Conservation (phyloP, 23 red algal species). For the Gracilaria domingensis region DNA sequence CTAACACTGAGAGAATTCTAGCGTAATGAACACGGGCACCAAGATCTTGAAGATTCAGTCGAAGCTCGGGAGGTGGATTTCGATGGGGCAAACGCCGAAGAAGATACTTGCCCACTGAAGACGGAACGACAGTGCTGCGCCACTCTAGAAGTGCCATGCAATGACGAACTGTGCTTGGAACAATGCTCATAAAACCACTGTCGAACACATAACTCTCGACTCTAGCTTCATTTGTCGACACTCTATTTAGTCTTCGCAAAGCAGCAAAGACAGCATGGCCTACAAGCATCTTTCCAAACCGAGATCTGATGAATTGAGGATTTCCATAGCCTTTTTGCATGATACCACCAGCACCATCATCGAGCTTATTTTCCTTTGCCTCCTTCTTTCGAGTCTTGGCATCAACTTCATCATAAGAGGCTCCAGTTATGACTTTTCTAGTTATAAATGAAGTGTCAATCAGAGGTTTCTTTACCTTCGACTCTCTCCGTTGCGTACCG, state of each 20-base stretch:
- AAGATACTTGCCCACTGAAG: slow-evolving; percentile 64
- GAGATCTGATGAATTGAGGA: slow-evolving; percentile 55
- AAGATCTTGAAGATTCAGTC: slow-evolving; percentile 70
- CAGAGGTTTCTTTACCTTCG: slow-evolving; percentile 28
- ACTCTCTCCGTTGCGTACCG: slow-evolving; percentile 41
- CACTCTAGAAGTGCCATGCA: slow-evolving; percentile 75
- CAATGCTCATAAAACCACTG: slow-evolving; percentile 67
- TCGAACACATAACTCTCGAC: slow-evolving; percentile 77
- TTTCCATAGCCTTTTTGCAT: slow-evolving; percentile 45
- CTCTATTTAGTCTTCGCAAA: slow-evolving; percentile 65
- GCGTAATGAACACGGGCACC: slow-evolving; percentile 84
- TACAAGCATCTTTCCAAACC: slow-evolving; percentile 81
- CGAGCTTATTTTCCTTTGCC: slow-evolving; percentile 28
- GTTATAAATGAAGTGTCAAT: slow-evolving; percentile 40
- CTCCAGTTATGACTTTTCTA: slow-evolving; percentile 42
- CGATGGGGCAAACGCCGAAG: slow-evolving; percentile 73
- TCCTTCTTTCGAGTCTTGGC: slow-evolving; percentile 27
- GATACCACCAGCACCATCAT: slow-evolving; percentile 81
- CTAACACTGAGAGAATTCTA: slow-evolving; percentile 57
- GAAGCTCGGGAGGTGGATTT: slow-evolving; percentile 59
- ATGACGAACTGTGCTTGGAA: slow-evolving; percentile 84
- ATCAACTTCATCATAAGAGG: slow-evolving; percentile 48
- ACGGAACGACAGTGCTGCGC: slow-evolving; percentile 46
- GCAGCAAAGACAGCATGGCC: slow-evolving; percentile 80
- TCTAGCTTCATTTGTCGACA: slow-evolving; percentile 36